phyloP scores from a whole-genome alignment of 352 stramenopile species.

The Phytophthora boehmeriae region DNA sequence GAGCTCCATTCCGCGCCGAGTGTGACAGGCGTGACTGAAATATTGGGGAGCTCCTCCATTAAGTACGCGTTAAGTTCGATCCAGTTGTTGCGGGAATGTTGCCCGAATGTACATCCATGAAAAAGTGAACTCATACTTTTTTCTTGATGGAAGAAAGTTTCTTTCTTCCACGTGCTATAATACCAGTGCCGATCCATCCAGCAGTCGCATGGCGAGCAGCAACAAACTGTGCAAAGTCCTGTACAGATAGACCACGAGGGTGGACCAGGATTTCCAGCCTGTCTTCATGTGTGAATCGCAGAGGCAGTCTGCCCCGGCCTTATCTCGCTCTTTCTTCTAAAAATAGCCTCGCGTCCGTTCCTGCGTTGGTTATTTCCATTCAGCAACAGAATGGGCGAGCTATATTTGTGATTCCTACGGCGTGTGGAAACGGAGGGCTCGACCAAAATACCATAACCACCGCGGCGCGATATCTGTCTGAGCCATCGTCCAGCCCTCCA shows the following conservation, averaged over 20 bases:
- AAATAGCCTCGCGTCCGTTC: conserved; percentile 33
- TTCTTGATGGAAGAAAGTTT: background rate
- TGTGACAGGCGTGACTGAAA: no score
- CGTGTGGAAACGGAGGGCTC: conserved; percentile 26
- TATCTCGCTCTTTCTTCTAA: conserved; percentile 42
- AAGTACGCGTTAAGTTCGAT: no score
- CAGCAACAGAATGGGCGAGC: background rate
- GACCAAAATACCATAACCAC: conserved; percentile 41
- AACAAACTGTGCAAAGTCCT: no score
- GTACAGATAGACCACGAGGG: no score
- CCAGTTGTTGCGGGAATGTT: no score
- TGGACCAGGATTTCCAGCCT: no score
- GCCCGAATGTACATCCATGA: background rate
- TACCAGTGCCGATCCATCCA: no score
- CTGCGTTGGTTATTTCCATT: conserved; percentile 26
- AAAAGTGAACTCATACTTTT: background rate
- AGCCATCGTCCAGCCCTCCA: conserved; percentile 7
- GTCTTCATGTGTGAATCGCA: no score
- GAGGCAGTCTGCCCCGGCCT: conserved; percentile 8
- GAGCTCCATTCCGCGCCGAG: background rate
- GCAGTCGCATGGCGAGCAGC: no score
- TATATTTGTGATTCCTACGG: conserved; percentile 31
- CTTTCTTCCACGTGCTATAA: background rate
- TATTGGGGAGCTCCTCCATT: no score
- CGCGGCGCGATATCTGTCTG: conserved; percentile 14